Conservation (phyloP, 192 early-diverging fungal genomes). For the Gorgonomyces haynaldii region DNA sequence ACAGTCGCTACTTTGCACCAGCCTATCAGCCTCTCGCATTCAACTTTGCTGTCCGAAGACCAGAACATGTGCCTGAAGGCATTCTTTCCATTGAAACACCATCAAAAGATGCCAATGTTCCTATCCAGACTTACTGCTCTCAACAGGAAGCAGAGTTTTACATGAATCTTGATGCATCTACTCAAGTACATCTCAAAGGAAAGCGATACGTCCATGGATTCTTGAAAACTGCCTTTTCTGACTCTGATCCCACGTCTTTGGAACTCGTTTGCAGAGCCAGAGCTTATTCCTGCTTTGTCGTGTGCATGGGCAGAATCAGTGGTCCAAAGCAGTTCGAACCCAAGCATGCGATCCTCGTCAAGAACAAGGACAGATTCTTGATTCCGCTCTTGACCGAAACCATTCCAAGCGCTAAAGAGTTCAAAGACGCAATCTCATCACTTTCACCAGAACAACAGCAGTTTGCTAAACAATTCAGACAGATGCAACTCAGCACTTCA, state of each 20-base stretch:
- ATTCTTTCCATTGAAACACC: slow-evolving; percentile 7
- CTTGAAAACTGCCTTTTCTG: slow-evolving; percentile 10
- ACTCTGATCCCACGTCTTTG: background rate
- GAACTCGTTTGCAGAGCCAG: slow-evolving; percentile 6
- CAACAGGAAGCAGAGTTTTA: background rate
- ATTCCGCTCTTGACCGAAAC: slow-evolving; percentile 16
- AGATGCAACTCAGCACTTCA: slow-evolving; percentile 14
- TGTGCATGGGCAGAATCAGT: slow-evolving; percentile 7
- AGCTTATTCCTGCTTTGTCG: slow-evolving; percentile 12
- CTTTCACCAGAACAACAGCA: slow-evolving; percentile 20
- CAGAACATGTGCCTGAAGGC: slow-evolving; percentile 15
- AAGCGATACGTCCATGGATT: slow-evolving; percentile 12
- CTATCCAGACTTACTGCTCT: slow-evolving; percentile 2
- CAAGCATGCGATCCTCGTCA: slow-evolving; percentile 9
- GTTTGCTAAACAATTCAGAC: slow-evolving; percentile 20
- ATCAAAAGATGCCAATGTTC: background rate
- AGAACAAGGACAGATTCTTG: slow-evolving; percentile 17
- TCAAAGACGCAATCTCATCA: slow-evolving; percentile 14
- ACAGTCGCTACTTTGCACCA: slow-evolving; percentile 6
- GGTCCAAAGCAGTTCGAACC: slow-evolving; percentile 8
- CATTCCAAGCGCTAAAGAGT: slow-evolving; percentile 17
- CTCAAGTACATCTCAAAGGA: slow-evolving; percentile 7
- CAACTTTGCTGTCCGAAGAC: slow-evolving; percentile 15
- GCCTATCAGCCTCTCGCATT: slow-evolving; percentile 9
- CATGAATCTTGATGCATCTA: slow-evolving; percentile 8